Conservation (phyloP, 805 yeast species). For the Barnettozyma sucrosica region DNA sequence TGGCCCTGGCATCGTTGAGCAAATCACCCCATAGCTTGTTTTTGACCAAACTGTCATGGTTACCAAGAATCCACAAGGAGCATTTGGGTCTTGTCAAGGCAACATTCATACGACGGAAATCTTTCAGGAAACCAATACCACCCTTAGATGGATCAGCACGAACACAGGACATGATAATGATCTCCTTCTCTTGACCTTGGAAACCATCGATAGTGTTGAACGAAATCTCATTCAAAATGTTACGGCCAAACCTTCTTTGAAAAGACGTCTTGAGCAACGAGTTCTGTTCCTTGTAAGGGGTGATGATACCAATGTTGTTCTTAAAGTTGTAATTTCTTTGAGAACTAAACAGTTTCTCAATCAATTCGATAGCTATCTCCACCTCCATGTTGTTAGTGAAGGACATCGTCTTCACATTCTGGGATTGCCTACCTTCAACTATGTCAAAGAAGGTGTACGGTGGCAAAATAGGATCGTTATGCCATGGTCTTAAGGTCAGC, state of each 20-base stretch:
- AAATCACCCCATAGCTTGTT: slow-evolving; percentile 72
- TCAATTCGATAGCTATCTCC: slow-evolving; percentile 60
- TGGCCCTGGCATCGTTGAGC: slow-evolving; percentile 54
- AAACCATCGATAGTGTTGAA: slow-evolving; percentile 97
- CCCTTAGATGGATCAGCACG: slow-evolving; percentile 60
- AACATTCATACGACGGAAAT: slow-evolving; percentile 93
- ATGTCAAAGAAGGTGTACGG: slow-evolving; percentile 81
- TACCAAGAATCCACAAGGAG: slow-evolving; percentile 90
- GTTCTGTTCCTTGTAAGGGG: slow-evolving; percentile 93
- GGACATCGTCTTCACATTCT: slow-evolving; percentile 61
- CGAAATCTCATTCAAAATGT: slow-evolving; percentile 62
- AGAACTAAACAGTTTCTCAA: slow-evolving; percentile 43
- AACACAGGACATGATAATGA: slow-evolving; percentile 91
- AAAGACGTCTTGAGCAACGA: slow-evolving; percentile 52
- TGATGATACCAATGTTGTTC: slow-evolving; percentile 81
- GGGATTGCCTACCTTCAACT: slow-evolving; percentile 56
- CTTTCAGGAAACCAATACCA: slow-evolving; percentile 84
- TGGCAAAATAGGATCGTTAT: slow-evolving; percentile 43
- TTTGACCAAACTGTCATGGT: slow-evolving; percentile 53
- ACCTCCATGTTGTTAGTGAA: slow-evolving; percentile 70
- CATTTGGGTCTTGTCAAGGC: slow-evolving; percentile 91
- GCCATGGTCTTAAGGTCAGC: slow-evolving; percentile 72
- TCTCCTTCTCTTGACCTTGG: slow-evolving; percentile 96
- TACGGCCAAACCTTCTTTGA: slow-evolving; percentile 51
- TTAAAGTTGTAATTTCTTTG: slow-evolving; percentile 47